Evolutionary conservation across 2,329 filamentous ascomycete species (phyloP), one percentile per base, ranked within the genome.

Genomic region (Apiospora kogelbergensis): DNA sequence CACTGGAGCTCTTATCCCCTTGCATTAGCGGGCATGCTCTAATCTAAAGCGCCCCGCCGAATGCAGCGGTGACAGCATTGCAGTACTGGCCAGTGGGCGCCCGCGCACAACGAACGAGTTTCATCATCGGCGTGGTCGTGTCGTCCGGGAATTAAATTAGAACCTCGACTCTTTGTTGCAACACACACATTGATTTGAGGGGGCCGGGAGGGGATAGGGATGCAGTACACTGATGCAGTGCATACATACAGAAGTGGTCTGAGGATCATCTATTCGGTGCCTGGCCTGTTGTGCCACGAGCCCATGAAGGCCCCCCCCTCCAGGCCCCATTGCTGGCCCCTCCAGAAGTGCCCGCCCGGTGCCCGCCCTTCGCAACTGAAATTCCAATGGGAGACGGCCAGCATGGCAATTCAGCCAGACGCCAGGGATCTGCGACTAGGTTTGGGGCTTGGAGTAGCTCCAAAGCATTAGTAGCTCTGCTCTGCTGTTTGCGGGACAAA

Each of bases 361-460:
- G 26, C 24, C 26, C 40, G 40, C 26, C 48, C 24, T 30, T 30
- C 13, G 26, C 48, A 7, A 33, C 6, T 13, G 15, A n/a, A 53
- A 57, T 57, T 57, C 48, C 48, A 57, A 57, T 57, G 48, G 48
- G 48, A 30, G 48, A 57, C n/a, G 15, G 48, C 48, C 48, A 57
- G 48, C 48, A 57, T 57, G 9, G 48, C 48, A 57, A 33, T 26
- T 20, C 26, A 13, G 24, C 20, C 42, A n/a, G 10, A 45, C 1
- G 53, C 53, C 30, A 60, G 53, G 53, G 53, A 60, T 60, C 53
- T 60, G 53, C 53, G 30, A 60, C 53, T 60, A 60, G 53, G 53
- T 60, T 60, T 60, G 53, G 53, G 17, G 3, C 10, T 60, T 37
- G 30, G 53, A 13, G 46, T 26, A 48, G 44, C 44, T 24, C 4